phyloP scores from a whole-genome alignment of 495 filamentous ascomycete species.

The Talaromyces proteolyticus region DNA sequence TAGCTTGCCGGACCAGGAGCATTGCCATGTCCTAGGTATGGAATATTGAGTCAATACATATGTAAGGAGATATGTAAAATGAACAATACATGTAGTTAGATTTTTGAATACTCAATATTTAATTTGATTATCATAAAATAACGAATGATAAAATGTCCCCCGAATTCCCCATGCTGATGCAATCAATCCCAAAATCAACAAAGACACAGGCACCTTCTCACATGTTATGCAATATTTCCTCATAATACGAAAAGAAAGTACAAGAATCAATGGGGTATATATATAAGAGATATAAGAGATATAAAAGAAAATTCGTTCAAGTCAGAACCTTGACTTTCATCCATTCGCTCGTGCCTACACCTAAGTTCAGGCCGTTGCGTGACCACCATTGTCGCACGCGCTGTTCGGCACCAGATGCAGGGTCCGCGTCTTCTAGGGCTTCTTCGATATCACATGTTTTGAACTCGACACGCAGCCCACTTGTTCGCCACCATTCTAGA shows the following conservation, averaged over 20 bases:
- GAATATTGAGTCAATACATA: too few species aligned
- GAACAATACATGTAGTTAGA: too few species aligned
- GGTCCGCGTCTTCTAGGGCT: constrained; percentile 78
- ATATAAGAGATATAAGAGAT: neutral
- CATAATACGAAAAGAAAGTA: neutral
- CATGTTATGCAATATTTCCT: neutral
- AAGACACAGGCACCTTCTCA: neutral
- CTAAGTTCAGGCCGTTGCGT: constrained; percentile 80
- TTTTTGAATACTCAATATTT: too few species aligned
- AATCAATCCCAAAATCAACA: neutral
- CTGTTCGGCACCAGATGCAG: constrained; percentile 53
- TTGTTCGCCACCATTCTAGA: constrained; percentile 85
- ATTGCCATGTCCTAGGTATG: neutral
- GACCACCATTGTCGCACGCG: constrained; percentile 83
- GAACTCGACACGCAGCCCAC: constrained; percentile 76
- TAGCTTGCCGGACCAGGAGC: neutral
- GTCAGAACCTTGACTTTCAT: constrained; percentile 71
- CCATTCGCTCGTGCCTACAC: constrained; percentile 85
- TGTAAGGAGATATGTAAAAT: too few species aligned
- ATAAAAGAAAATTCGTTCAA: constrained; percentile 4
- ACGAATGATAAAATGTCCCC: too few species aligned
- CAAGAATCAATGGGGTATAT: constrained; percentile 2
- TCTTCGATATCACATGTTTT: constrained; percentile 95
- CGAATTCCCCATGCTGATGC: neutral
- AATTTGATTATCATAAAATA: too few species aligned